Evolutionary conservation across 352 stramenopile species (phyloP), one percentile per base, ranked within the genome.

Genomic region (Globisporangium nagaii): DNA sequence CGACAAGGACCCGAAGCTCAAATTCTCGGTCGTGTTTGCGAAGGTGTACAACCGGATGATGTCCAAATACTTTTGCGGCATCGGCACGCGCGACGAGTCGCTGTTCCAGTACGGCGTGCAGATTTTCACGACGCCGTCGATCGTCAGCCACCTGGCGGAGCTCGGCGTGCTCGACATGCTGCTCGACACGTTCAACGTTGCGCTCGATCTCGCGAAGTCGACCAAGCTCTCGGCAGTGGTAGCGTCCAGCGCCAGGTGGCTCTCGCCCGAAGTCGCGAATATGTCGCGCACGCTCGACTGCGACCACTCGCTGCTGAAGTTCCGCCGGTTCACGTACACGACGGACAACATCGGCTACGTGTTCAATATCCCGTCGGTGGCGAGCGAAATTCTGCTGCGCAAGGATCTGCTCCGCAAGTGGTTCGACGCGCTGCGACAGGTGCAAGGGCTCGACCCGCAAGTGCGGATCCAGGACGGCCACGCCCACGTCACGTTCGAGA

Each of bases 331-430:
- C 50, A 83, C 91, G 25, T 96, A 94, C 66, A 68, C 97, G 36
- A 70, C 98, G 27, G 80, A 97, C 50, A 89, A 98, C 62, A 90
- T 98, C 42, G 89, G 96, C 34, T 98, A 98, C 64, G 90, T 98
- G n/a, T 85, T 98, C 57, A 91, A 97, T 43, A 97, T 96, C 39
- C 83, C 90, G 25, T 63, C 71, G 0, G 86, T 92, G 65, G 75
- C 71, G 13, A 86, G 69, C 32, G 65, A 83, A 7, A 50, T 90
- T 4, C 65, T 89, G 31, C 50, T 88, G 11, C 61, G 68, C 9
- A 66, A 66, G 1, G 67, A 87, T 34, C 54, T 87, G n/a, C 37
- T 92, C 40, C 62, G 66, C 12, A 89, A 88, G 51, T 95, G 79
- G 79, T 71, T 95, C 40, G 58, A 73, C 40, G 69, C 83, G 4